Conservation (phyloP, 192 early-diverging fungal genomes). For the Phycomyces nitens region DNA sequence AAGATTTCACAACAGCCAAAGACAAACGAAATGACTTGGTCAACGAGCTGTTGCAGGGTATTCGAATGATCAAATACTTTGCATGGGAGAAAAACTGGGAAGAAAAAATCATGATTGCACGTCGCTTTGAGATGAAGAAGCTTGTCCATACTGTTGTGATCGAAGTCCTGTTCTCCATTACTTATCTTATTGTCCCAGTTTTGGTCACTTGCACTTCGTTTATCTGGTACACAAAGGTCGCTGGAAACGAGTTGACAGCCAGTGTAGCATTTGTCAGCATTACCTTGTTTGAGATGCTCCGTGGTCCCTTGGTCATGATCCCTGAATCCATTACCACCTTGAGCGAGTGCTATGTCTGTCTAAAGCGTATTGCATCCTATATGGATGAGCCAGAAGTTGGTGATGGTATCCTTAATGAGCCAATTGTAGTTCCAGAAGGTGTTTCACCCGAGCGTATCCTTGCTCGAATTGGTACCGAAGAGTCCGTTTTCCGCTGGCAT, state of each 20-base stretch:
- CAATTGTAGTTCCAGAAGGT: constrained; percentile 1
- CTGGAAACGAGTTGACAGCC: constrained; percentile 45
- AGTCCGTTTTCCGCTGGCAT: constrained; percentile 21
- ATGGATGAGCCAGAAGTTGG: constrained; percentile 27
- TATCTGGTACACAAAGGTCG: constrained; percentile 47
- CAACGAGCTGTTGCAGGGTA: constrained; percentile 69
- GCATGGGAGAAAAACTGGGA: constrained; percentile 75
- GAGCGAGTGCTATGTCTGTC: constrained; percentile 50
- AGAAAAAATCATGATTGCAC: constrained; percentile 54
- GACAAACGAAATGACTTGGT: constrained; percentile 76
- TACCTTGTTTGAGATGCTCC: constrained; percentile 57
- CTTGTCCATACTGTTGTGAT: constrained; percentile 15
- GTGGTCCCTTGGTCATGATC: constrained; percentile 44
- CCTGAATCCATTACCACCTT: constrained; percentile 55
- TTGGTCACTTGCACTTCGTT: constrained; percentile 59
- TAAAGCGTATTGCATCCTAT: constrained; percentile 48
- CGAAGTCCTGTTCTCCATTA: constrained; percentile 24
- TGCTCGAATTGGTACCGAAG: constrained; percentile 14
- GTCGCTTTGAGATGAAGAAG: constrained; percentile 19
- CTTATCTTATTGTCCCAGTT: constrained; percentile 47
- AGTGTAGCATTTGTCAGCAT: constrained; percentile 60
- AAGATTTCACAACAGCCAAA: constrained; percentile 49
- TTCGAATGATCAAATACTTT: constrained; percentile 90
- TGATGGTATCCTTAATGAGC: not conserved
- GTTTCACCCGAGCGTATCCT: not conserved